Percentiles rank a stretch among this genome's conserved stretches.
These are phyloP conservation scores for Triglochin maritima DNA, from an alignment of 106 monocot genomes.

Conservation along the genomic window DNA sequence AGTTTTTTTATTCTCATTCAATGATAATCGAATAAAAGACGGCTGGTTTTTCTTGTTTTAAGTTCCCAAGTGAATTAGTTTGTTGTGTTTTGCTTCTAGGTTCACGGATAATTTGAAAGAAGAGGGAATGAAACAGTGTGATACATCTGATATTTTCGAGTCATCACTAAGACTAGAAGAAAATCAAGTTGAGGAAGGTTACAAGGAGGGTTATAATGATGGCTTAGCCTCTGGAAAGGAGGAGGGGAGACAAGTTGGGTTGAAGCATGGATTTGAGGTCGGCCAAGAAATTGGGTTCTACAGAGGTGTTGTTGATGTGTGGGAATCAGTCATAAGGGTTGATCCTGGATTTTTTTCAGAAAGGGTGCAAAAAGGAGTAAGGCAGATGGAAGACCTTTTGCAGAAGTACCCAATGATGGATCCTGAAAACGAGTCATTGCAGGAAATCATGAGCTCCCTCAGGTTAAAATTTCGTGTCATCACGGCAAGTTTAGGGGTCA, in stretches of 20 bases:
- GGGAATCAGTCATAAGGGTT: conserved; percentile 33
- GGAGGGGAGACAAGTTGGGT: conserved; percentile 58
- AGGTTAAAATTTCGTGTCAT: conserved; percentile 51
- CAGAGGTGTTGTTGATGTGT: conserved; percentile 49
- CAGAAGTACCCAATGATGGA: conserved; percentile 38
- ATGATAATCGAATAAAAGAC: no score
- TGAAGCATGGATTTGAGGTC: conserved; percentile 45
- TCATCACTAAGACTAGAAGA: conserved; percentile 54
- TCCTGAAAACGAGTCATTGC: conserved; percentile 46
- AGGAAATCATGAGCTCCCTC: conserved; percentile 45
- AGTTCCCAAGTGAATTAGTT: no score
- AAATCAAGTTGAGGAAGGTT: conserved; percentile 43
- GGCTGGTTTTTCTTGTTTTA: no score
- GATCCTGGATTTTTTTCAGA: conserved; percentile 36
- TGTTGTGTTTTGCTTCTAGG: no score
- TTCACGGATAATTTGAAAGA: conserved; percentile 2
- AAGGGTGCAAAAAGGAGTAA: conserved; percentile 42
- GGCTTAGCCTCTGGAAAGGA: conserved; percentile 45
- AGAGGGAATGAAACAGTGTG: not conserved
- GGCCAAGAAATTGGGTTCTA: conserved; percentile 80
- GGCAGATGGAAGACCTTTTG: conserved; percentile 32
- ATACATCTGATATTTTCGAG: conserved; percentile 39
- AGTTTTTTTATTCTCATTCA: no score
- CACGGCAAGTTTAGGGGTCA: conserved; percentile 40
- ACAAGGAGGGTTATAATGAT: conserved; percentile 48